Evolutionary conservation across 805 yeast genomes (phyloP).

Genomic region (Starmerella floris): DNA sequence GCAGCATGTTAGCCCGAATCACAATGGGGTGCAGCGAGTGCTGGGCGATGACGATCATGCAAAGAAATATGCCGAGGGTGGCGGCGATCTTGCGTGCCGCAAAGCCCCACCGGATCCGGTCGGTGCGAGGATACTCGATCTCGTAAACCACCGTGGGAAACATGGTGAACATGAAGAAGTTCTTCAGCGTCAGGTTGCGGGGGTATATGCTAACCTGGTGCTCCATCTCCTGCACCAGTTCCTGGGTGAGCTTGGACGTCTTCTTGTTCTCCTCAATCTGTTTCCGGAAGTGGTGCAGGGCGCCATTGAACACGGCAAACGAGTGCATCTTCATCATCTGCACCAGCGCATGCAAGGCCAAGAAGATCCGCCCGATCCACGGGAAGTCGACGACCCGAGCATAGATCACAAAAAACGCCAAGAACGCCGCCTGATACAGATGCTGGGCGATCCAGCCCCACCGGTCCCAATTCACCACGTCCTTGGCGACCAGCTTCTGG

Average conservation of each 20-base stretch:
- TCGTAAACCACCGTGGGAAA: constrained; percentile 69
- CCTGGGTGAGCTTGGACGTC: background rate
- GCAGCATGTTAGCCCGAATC: constrained; percentile 41
- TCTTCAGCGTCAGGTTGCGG: constrained; percentile 44
- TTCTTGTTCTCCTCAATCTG: constrained; percentile 1
- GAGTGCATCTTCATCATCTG: constrained; percentile 93
- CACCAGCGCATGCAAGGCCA: constrained; percentile 73
- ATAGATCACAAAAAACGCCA: constrained; percentile 41
- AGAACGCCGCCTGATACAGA: constrained; percentile 40
- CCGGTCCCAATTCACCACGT: constrained; percentile 43
- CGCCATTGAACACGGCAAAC: constrained; percentile 82
- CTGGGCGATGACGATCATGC: constrained; percentile 74
- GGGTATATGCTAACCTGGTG: constrained; percentile 72
- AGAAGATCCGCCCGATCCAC: constrained; percentile 83
- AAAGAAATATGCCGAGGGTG: constrained; percentile 69
- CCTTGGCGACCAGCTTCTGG: constrained; percentile 41
- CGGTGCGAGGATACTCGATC: constrained; percentile 67
- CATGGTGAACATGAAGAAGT: constrained; percentile 70
- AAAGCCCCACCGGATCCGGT: constrained; percentile 52
- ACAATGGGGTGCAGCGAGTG: constrained; percentile 62
- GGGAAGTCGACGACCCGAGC: constrained; percentile 50
- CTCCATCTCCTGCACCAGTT: constrained; percentile 51
- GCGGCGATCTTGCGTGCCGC: constrained; percentile 60
- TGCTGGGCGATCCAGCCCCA: constrained; percentile 54
- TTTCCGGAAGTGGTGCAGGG: constrained; percentile 35